Base-by-base conservation (phyloP, 768 basidiomycete species). In the Russula earlei region DNA sequence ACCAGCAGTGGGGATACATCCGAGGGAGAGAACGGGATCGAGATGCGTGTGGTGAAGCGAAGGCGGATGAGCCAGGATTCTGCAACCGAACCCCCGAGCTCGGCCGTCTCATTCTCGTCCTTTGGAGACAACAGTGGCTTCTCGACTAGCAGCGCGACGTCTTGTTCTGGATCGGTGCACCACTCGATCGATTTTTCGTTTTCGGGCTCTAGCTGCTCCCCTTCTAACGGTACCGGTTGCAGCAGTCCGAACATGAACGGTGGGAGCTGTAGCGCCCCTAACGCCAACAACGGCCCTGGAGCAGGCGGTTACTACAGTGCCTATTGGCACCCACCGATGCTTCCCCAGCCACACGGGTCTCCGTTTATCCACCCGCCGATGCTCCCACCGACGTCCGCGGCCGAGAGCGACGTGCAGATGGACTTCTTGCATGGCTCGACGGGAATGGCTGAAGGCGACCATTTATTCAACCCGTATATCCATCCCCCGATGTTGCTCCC, bases 321-420 rank as follows among this genome's bases (percentile, higher is more conserved):
- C 8, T 84, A 85, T 63, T 88, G 86, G 85, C 87, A 90, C 68
- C 85, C 87, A 3, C 83, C 86, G 10, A 84, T 85, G 77, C 75
- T 85, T 62, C 72, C 79, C 4, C 62, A 62, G 45, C 42, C 77
- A 25, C 71, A 75, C 53, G 82, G 82, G 4, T 79, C 79, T 1
- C 74, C 77, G 19, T 66, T 81, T 38, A 75, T 83, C 59, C 86
- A 88, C 58, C 85, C 86, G 9, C 83, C 84, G 2, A 84, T 86
- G 84, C 73, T 84, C 3, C 79, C 80, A 0, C 54, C 65, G 5
- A 17, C 44, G 11, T 52, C 51, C 7, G 31, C 51, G 11, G 3
- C 38, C 29, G 63, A 33, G 20, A 81, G 81, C 33, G 84, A 87
- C 53, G 77, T 79, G 19, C 78, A 81, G 17, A 85, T 86, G 82